Conservation (phyloP, 1,284 basidiomycete genomes). For the Austroboletus rostrupii region DNA sequence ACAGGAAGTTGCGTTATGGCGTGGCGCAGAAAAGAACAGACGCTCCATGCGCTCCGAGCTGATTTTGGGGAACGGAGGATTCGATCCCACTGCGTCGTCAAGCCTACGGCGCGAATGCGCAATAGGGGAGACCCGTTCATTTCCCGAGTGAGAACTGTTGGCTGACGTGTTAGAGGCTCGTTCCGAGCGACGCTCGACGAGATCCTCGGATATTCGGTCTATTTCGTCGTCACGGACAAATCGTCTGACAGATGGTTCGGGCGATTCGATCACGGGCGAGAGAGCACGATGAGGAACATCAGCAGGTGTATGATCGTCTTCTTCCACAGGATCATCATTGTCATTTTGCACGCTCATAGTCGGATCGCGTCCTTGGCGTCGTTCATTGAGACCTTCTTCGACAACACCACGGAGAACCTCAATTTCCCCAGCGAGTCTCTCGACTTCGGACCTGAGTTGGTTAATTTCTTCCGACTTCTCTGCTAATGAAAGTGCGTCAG, state of each 20-base stretch:
- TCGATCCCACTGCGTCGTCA: constrained; percentile 24
- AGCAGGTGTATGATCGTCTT: not conserved
- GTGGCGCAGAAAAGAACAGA: constrained; percentile 75
- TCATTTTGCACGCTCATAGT: constrained; percentile 6
- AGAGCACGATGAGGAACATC: not conserved
- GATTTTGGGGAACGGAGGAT: constrained; percentile 76
- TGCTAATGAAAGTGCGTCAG: constrained; percentile 56
- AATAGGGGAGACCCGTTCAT: constrained; percentile 3
- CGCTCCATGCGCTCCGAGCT: constrained; percentile 70
- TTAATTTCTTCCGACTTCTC: constrained; percentile 63
- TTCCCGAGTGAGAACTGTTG: constrained; percentile 12
- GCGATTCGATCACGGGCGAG: constrained; percentile 2
- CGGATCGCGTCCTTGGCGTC: constrained; percentile 41
- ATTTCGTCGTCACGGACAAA: constrained; percentile 30
- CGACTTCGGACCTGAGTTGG: constrained; percentile 62
- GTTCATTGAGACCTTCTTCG: constrained; percentile 75
- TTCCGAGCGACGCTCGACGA: constrained; percentile 34
- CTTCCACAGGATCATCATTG: not conserved
- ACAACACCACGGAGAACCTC: constrained; percentile 79
- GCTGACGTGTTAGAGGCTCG: constrained; percentile 30
- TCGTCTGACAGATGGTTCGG: constrained; percentile 13
- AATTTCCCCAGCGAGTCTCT: constrained; percentile 75
- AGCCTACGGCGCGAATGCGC: not conserved
- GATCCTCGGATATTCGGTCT: constrained; percentile 31
- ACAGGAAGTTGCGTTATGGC: constrained; percentile 67